These are phyloP conservation scores for Trypanosoma theileri DNA, from an alignment of 208 protist genomes.

Conservation along the genomic window DNA sequence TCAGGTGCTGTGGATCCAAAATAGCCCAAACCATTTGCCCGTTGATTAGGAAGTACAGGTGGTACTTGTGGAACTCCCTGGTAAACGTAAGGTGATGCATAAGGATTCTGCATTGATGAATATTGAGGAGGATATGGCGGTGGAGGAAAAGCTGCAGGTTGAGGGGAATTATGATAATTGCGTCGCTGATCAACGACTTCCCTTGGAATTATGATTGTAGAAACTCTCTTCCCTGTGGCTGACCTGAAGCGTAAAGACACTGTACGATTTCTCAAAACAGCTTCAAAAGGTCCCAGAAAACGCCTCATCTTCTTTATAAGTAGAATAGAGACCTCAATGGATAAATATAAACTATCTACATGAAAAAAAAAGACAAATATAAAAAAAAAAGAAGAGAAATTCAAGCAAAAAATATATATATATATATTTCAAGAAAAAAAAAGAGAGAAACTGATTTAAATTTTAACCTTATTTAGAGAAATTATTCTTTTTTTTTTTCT, in stretches of 20 bases:
- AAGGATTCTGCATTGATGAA: constrained; percentile 8
- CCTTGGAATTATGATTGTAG: constrained; percentile 23
- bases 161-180: constrained; percentile 23
- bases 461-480: too few species aligned
- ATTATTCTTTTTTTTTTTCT: background rate
- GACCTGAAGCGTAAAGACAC: constrained; percentile 19
- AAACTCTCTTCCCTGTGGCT: background rate
- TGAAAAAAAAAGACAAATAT: too few species aligned
- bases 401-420: too few species aligned
- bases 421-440: too few species aligned
- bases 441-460: too few species aligned
- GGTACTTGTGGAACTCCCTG: constrained; percentile 14
- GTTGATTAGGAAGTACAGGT: constrained; percentile 6
- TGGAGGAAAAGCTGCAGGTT: constrained; percentile 19
- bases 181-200: constrained; percentile 12
- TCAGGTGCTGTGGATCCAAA: constrained; percentile 29
- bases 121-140: constrained; percentile 23
- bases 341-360: too few species aligned
- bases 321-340: background rate
- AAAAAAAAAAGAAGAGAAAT: too few species aligned
- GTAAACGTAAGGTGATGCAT: constrained; percentile 10
- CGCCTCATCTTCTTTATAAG: constrained; percentile 14
- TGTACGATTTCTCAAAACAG: constrained; percentile 12
- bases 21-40: constrained; percentile 5
- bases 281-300: constrained; percentile 10